These are phyloP conservation scores for Elaeagnus macrophylla DNA, from an alignment of 306 rosid species.

Conservation along the genomic window DNA sequence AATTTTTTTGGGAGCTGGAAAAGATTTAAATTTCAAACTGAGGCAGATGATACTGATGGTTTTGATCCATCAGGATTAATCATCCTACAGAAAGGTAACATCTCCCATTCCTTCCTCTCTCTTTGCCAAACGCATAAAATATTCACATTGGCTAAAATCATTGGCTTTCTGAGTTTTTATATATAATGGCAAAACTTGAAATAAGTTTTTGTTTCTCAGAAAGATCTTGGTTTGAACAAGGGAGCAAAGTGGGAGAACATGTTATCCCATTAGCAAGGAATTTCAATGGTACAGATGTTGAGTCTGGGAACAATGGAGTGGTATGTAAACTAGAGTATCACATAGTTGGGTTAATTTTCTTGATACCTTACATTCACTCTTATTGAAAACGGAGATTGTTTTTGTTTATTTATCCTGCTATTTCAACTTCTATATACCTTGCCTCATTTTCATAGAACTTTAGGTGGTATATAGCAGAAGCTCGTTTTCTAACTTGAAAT, in stretches of 20 bases:
- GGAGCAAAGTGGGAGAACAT: constrained; percentile 78
- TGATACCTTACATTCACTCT: background rate
- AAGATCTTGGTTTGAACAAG: constrained; percentile 85
- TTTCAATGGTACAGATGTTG: constrained; percentile 58
- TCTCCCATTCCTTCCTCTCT: constrained; percentile 14
- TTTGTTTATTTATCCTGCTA: background rate
- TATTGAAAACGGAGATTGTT: background rate
- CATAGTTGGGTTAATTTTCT: background rate
- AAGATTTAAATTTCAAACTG: constrained; percentile 66
- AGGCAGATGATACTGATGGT: constrained; percentile 87
- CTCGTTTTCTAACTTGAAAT: constrained; percentile 6
- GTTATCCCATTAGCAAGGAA: constrained; percentile 83
- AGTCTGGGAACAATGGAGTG: constrained; percentile 41
- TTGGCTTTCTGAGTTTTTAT: background rate
- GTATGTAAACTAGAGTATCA: constrained; percentile 29
- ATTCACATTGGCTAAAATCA: background rate
- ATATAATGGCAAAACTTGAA: constrained; percentile 1
- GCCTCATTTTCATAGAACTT: background rate
- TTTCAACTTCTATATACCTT: background rate
- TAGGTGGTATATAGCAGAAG: background rate
- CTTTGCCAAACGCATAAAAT: constrained; percentile 3
- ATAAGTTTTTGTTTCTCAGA: constrained; percentile 37
- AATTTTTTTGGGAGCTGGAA: constrained; percentile 86
- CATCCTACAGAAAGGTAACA: constrained; percentile 79
- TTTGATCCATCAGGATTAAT: constrained; percentile 87